A percentile compares a stretch with the other conserved stretches of the same genome.
These are phyloP conservation scores for Moringa oleifera DNA, from an alignment of 345 rosid genomes.

Conservation along the genomic window DNA sequence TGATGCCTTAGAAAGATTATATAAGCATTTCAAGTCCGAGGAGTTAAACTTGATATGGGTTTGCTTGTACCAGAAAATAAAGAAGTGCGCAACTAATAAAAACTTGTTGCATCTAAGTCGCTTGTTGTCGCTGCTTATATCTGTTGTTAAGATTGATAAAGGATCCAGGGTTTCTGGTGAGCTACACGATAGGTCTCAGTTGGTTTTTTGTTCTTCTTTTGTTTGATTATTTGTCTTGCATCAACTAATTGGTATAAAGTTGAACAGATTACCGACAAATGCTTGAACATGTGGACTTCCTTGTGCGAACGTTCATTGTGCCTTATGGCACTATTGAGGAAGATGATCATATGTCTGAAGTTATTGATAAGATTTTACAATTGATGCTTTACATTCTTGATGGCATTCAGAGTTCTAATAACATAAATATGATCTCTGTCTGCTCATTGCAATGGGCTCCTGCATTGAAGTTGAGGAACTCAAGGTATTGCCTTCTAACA, in stretches of 20 bases:
- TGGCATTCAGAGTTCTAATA: conserved; percentile 34
- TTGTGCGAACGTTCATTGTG: conserved; percentile 34
- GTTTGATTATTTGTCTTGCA: conserved; percentile 12
- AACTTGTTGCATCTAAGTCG: conserved; percentile 36
- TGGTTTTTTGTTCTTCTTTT: conserved; percentile 6
- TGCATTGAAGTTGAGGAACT: conserved; percentile 45
- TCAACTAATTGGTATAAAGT: too few species aligned
- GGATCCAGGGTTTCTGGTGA: conserved; percentile 52
- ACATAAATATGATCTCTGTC: conserved; percentile 27
- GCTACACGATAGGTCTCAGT: conserved; percentile 14
- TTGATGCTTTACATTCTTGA: conserved; percentile 59
- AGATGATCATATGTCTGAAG: conserved; percentile 35
- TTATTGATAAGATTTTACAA: conserved; percentile 56
- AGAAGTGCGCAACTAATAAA: conserved; percentile 24
- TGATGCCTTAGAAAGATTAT: conserved; percentile 47
- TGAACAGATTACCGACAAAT: conserved; percentile 53
- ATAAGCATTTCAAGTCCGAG: conserved; percentile 47
- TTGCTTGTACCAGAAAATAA: conserved; percentile 48
- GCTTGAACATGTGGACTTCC: conserved; percentile 38
- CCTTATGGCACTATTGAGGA: conserved; percentile 28
- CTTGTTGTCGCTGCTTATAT: conserved; percentile 49
- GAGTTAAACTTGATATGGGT: conserved; percentile 49
- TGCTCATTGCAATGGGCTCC: conserved; percentile 68
- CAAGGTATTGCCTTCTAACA: conserved; percentile 39
- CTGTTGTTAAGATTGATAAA: conserved; percentile 41